Percentiles rank a stretch among this genome's conserved stretches.
Conservation (phyloP, 768 basidiomycete species). For the Lenzites betulinus region DNA sequence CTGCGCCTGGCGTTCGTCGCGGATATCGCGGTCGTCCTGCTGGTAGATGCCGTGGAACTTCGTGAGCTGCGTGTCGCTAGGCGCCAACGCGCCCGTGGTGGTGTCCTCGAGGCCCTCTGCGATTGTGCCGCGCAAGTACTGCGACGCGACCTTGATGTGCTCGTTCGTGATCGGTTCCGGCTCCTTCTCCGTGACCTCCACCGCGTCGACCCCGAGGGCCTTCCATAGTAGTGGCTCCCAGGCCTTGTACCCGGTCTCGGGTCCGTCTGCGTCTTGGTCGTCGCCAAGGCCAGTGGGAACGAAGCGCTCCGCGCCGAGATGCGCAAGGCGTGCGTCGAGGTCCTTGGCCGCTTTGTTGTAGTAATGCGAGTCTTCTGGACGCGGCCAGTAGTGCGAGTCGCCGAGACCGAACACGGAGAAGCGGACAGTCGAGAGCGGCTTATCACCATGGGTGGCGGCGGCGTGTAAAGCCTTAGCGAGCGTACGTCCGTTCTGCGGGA, state of each 20-base stretch:
- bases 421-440: constrained; percentile 62
- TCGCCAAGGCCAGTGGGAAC: constrained; percentile 84
- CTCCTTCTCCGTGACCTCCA: constrained; percentile 90
- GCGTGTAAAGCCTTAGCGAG: constrained; percentile 86
- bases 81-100: constrained; percentile 86
- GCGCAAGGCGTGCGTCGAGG: constrained; percentile 75
- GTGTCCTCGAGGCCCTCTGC: constrained; percentile 85
- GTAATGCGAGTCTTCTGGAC: constrained; percentile 94
- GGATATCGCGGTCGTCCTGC: constrained; percentile 98
- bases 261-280: constrained; percentile 96
- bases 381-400: constrained; percentile 99
- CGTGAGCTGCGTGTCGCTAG: constrained; percentile 91
- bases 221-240: constrained; percentile 97
- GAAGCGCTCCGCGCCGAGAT: constrained; percentile 78
- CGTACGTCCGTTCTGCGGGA: constrained; percentile 92
- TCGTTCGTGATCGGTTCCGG: constrained; percentile 98
- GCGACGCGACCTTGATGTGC: constrained; percentile 96
- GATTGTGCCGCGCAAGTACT: constrained; percentile 94
- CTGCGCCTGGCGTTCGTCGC: constrained; percentile 90
- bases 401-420: constrained; percentile 93
- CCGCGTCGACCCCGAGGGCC: constrained; percentile 84
- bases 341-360: constrained; percentile 98
- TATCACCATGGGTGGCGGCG: constrained; percentile 57
- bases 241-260: constrained; percentile 93
- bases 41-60: constrained; percentile 98